Evolutionary conservation across 192 early-diverging fungal species (phyloP).

Genomic region (Coemansia sp.): DNA sequence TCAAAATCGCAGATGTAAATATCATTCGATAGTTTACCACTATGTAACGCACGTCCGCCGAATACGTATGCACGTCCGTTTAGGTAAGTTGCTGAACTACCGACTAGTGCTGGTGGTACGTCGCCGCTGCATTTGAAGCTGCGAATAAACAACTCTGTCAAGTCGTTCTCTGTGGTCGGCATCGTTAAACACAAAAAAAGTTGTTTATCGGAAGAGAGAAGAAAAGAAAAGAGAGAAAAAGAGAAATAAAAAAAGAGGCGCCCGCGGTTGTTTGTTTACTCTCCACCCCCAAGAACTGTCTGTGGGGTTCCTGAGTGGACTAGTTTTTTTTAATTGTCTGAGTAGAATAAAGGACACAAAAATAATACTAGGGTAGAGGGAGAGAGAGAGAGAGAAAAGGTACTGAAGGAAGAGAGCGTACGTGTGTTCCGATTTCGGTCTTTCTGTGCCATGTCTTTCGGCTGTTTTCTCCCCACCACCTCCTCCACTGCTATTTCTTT

Average conservation of each 20-base stretch:
- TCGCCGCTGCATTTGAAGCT: slow-evolving; percentile 65
- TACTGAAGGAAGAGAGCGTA: neutral
- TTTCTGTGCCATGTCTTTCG: neutral
- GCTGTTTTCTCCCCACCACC: neutral
- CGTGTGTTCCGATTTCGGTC: neutral
- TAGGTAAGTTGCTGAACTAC: slow-evolving; percentile 66
- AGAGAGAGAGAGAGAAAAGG: slow-evolving; percentile 1
- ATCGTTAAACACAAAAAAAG: slow-evolving; percentile 17
- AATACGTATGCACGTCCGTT: slow-evolving; percentile 67
- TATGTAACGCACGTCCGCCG: slow-evolving; percentile 70
- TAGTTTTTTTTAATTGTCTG: neutral
- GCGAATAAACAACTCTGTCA: slow-evolving; percentile 57
- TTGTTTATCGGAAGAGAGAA: neutral
- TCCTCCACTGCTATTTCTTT: neutral
- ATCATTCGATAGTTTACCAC: slow-evolving; percentile 71
- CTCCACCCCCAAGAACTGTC: neutral
- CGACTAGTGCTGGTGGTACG: slow-evolving; percentile 73
- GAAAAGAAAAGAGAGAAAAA: neutral
- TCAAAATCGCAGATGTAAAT: slow-evolving; percentile 68
- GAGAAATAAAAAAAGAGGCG: no score
- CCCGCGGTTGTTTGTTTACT: no score
- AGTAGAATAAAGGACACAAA: slow-evolving; percentile 1
- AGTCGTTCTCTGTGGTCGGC: slow-evolving; percentile 46
- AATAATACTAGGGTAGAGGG: slow-evolving; percentile 9
- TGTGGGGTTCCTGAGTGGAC: no score